These are phyloP conservation scores for Xylona heveae DNA, from an alignment of 495 filamentous ascomycete genomes.

Conservation along the genomic window DNA sequence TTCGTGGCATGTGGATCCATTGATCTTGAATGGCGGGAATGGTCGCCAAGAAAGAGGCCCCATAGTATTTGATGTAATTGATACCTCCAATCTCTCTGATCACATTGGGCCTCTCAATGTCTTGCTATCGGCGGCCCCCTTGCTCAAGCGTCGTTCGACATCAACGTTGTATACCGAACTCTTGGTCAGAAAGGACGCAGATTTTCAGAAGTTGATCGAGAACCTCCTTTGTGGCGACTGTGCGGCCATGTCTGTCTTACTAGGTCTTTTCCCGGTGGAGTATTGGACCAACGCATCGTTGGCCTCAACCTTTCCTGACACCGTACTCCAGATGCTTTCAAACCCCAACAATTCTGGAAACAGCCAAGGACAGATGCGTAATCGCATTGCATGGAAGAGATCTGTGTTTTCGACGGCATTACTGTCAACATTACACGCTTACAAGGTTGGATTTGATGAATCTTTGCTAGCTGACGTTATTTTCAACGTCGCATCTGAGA, in stretches of 20 bases:
- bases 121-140: conserved; percentile 22
- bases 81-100: conserved; percentile 32
- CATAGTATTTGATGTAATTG: conserved; percentile 40
- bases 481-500: conserved; percentile 17
- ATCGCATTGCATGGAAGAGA: conserved; percentile 9
- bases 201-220: conserved; percentile 9
- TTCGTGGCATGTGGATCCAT: conserved; percentile 4
- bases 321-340: conserved; percentile 4
- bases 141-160: conserved; percentile 18
- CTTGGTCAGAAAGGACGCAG: conserved; percentile 9
- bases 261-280: conserved; percentile 25
- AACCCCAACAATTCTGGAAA: conserved; percentile 4
- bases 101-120: conserved; percentile 26
- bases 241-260: conserved; percentile 21
- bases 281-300: conserved; percentile 26
- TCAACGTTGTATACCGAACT: conserved; percentile 26
- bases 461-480: conserved; percentile 16
- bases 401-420: conserved; percentile 10
- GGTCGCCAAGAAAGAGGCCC: too few species aligned
- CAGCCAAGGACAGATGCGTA: conserved; percentile 3
- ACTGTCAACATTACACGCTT: conserved; percentile 7
- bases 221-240: conserved; percentile 21
- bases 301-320: conserved; percentile 7
- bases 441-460: conserved; percentile 10
- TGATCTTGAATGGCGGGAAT: conserved; percentile 5